phyloP scores from a whole-genome alignment of 345 rosid genomes.

The Pseudoturritis turrita region DNA sequence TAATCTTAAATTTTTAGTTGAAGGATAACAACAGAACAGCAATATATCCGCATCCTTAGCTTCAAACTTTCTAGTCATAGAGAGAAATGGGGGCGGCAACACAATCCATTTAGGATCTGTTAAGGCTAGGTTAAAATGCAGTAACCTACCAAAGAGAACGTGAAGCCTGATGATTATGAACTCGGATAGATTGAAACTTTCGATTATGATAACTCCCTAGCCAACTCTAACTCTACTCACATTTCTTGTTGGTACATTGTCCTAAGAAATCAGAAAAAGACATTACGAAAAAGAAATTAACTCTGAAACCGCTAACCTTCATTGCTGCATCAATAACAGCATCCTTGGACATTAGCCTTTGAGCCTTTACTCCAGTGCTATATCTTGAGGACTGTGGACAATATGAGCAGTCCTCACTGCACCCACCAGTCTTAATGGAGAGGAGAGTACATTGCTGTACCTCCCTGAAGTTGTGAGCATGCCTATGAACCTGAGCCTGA shows the following conservation, averaged over 20 bases:
- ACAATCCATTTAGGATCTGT: background rate
- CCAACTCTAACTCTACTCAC: background rate
- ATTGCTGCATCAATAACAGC: conserved; percentile 72
- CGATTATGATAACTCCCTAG: background rate
- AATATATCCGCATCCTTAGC: background rate
- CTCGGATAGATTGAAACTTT: no score
- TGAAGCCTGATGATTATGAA: background rate
- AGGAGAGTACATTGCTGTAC: conserved; percentile 99
- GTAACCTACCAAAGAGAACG: no score
- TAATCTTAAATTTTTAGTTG: background rate
- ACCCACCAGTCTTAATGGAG: conserved; percentile 98
- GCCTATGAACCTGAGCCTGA: conserved; percentile 95
- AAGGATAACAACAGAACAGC: no score
- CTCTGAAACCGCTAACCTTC: conserved; percentile 39
- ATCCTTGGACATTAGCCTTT: conserved; percentile 78
- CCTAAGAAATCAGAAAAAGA: background rate
- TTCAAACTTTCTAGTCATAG: background rate
- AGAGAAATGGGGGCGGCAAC: background rate
- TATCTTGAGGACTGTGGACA: conserved; percentile 96
- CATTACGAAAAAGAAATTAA: background rate
- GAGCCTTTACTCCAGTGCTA: conserved; percentile 73
- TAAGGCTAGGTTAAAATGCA: no score
- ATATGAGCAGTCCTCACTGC: conserved; percentile 96
- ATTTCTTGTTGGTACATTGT: background rate
- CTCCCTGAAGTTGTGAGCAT: conserved; percentile 93